A percentile compares a stretch with the other conserved stretches of the same genome.
phyloP scores from a whole-genome alignment of 805 yeast species.

The Saccharomycopsis guyanensis region DNA sequence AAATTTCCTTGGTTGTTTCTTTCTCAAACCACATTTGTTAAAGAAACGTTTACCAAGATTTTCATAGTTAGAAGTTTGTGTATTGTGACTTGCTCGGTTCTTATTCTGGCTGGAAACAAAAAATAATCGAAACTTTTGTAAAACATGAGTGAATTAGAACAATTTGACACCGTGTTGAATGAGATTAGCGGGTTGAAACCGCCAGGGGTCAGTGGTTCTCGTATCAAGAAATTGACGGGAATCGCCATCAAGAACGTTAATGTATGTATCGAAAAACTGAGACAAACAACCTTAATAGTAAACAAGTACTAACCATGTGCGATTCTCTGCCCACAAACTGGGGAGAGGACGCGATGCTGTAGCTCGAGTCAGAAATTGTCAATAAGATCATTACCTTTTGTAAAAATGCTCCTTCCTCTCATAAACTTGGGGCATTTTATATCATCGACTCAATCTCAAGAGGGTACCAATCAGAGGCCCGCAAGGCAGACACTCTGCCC shows the following conservation, averaged over 20 bases:
- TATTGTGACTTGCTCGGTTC: no score
- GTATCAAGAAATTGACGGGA: slow-evolving; percentile 80
- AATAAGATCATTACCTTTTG: slow-evolving; percentile 57
- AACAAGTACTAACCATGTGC: neutral
- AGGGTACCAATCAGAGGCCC: slow-evolving; percentile 70
- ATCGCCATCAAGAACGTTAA: slow-evolving; percentile 63
- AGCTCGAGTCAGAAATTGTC: slow-evolving; percentile 47
- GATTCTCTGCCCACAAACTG: no score
- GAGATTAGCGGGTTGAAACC: slow-evolving; percentile 52
- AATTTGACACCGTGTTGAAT: slow-evolving; percentile 34
- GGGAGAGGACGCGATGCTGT: no score
- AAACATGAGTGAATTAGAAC: slow-evolving; percentile 28
- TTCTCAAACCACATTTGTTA: no score
- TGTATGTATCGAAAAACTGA: slow-evolving; percentile 24
- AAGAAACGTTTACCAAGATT: no score
- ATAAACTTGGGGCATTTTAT: slow-evolving; percentile 86
- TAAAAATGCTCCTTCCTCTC: slow-evolving; percentile 64
- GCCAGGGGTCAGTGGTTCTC: slow-evolving; percentile 93
- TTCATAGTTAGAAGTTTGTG: no score
- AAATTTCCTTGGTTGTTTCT: no score
- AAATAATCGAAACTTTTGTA: neutral
- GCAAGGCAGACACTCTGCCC: slow-evolving; percentile 41
- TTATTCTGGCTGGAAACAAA: no score
- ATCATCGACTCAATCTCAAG: slow-evolving; percentile 90
- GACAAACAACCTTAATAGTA: no score